phyloP scores from a whole-genome alignment of 1,284 basidiomycete genomes.

The Xanthoconium separans region DNA sequence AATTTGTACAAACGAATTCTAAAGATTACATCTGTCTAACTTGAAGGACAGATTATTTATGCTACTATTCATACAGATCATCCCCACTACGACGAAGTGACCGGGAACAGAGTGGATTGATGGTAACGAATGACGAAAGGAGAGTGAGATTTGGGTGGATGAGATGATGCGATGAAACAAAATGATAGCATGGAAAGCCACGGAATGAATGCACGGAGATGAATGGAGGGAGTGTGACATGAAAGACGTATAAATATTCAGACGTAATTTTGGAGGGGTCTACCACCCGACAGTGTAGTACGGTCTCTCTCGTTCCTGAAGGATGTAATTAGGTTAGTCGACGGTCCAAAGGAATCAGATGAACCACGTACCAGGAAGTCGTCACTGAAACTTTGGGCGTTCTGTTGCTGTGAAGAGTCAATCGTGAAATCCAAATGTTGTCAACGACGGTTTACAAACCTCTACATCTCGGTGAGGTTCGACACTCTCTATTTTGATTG shows the following conservation, averaged over 20 bases:
- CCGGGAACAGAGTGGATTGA: background rate
- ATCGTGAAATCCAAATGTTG: background rate
- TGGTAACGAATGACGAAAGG: background rate
- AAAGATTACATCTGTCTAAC: background rate
- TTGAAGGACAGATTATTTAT: background rate
- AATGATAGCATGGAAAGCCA: slow-evolving; percentile 1
- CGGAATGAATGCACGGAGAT: background rate
- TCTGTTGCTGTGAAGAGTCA: slow-evolving; percentile 11
- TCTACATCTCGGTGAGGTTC: background rate
- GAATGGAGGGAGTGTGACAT: background rate
- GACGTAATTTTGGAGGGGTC: background rate
- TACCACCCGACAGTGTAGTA: slow-evolving; percentile 13
- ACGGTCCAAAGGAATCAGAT: background rate
- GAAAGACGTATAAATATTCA: background rate
- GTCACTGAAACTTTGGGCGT: background rate
- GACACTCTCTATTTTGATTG: background rate
- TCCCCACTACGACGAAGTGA: background rate
- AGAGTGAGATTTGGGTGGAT: background rate
- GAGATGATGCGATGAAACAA: slow-evolving; percentile 4
- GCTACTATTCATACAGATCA: slow-evolving; percentile 15
- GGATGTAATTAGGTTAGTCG: background rate
- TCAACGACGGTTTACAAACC: slow-evolving; percentile 11
- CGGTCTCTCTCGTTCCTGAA: slow-evolving; percentile 3
- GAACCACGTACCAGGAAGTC: slow-evolving; percentile 9
- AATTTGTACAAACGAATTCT: slow-evolving; percentile 4